Percentiles rank a stretch among this genome's conserved stretches.
phyloP scores from a whole-genome alignment of 352 stramenopile species.

The Pythium volutum region DNA sequence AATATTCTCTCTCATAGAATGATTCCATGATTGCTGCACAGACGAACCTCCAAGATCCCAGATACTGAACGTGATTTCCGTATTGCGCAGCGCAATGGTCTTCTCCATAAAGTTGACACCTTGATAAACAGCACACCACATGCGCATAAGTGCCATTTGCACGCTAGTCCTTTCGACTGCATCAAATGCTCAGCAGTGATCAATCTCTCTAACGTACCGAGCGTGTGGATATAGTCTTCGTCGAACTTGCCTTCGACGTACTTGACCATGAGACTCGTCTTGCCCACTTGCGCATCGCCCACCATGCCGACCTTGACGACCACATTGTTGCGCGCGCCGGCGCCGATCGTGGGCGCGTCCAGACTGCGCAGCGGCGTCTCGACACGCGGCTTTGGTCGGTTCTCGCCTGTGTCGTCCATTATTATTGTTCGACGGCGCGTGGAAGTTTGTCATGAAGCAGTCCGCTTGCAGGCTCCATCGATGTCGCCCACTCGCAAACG shows the following conservation, averaged over 20 bases:
- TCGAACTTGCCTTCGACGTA: conserved; percentile 96
- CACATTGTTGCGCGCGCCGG: conserved; percentile 79
- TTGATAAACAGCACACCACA: conserved; percentile 19
- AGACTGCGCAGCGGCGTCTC: conserved; percentile 22
- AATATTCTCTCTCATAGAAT: not conserved
- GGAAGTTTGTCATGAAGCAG: not conserved
- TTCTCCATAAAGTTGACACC: conserved; percentile 97
- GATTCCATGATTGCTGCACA: not conserved
- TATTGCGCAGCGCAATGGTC: conserved; percentile 92
- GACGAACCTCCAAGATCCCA: conserved; percentile 89
- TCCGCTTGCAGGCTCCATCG: not conserved
- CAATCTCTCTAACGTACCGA: conserved; percentile 44
- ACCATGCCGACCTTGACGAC: conserved; percentile 94
- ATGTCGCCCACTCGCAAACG: not conserved
- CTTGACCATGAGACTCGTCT: conserved; percentile 96
- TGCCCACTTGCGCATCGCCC: conserved; percentile 92
- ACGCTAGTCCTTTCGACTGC: no score
- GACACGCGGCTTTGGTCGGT: conserved; percentile 12
- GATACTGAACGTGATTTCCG: conserved; percentile 95
- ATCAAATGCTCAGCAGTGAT: no score
- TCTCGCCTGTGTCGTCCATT: conserved; percentile 23
- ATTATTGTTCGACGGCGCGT: not conserved
- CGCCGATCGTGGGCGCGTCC: conserved; percentile 27
- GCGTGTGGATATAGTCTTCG: conserved; percentile 95
- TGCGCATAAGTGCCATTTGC: no score